Evolutionary conservation across 2,329 filamentous ascomycete genomes (phyloP), one percentile per base, ranked within the genome.

Genomic region (Fragosphaeria purpurea): DNA sequence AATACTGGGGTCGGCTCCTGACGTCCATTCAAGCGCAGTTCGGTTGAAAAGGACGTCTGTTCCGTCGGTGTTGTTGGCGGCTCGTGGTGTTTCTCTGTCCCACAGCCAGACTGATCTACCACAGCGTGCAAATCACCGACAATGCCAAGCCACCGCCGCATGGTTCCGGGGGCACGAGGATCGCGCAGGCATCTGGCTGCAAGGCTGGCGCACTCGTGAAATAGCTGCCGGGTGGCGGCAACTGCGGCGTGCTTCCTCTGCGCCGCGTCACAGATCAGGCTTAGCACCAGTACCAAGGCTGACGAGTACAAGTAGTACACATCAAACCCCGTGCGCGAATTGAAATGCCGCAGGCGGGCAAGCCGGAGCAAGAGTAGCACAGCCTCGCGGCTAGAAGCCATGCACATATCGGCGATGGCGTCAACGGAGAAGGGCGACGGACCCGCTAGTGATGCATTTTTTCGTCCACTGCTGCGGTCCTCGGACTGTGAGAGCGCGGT

Each of bases 251-350:
- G 11, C 5, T 45, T 46, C 2, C 39, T 44, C 33, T 45, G 44
- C 2, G 33, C 32, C 2, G 49, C 44, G 46, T 59, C 54, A 39
- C 59, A 61, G 58, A 69, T 47, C 61, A 71, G 58, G 43, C 67
- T 64, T 3, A 71, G 62, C 1, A 68, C 64, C 2, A 70, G 62
- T 1, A 64, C 59, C 6, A 68, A 63, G 41, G 62, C 62, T 2
- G 67, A 62, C 10, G 65, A 57, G 37, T 69, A 60, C 2, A 64
- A 58, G 43, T 67, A 70, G 61, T 65, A 71, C 5, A 67, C 58
- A 44, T 71, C 68, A 58, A 62, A 68, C 61, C 65, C 66, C 1
- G 62, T 64, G 30, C 64, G 58, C 9, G 62, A 53, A 52, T 70
- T 64, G 48, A 70, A 69, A 37, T 62, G 63, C 3, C 60, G 59